Percentiles rank a stretch among this genome's conserved stretches.
These are phyloP conservation scores for Chlamydomonas asymmetrica DNA, from an alignment of 139 green algal species.

Conservation along the genomic window DNA sequence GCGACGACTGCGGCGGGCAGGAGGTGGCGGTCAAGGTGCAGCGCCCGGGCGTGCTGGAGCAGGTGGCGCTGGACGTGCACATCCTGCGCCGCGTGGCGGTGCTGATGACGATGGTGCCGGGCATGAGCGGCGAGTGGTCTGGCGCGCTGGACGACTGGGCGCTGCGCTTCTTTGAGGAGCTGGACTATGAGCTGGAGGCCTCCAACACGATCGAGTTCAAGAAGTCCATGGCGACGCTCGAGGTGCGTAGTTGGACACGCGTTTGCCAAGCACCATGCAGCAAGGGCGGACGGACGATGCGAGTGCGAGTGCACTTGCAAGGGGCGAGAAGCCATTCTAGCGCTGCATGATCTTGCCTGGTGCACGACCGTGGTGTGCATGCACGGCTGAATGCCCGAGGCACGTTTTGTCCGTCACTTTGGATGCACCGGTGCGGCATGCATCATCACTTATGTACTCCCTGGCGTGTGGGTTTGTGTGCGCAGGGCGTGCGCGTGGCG, in stretches of 20 bases:
- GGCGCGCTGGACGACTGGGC: conserved; percentile 85
- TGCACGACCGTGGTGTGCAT: no score
- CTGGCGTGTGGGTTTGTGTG: no score
- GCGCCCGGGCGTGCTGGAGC: conserved; percentile 83
- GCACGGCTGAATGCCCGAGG: neutral
- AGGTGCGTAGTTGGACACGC: no score
- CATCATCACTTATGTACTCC: no score
- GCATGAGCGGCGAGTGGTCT: conserved; percentile 58
- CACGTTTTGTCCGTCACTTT: neutral
- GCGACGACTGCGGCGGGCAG: conserved; percentile 39
- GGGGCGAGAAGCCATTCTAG: no score
- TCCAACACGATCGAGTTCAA: conserved; percentile 76
- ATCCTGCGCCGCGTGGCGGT: conserved; percentile 64
- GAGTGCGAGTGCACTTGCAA: no score
- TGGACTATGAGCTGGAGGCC: conserved; percentile 85
- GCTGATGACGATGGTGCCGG: conserved; percentile 45
- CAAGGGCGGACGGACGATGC: no score
- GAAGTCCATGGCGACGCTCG: conserved; percentile 49
- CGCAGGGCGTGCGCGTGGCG: no score
- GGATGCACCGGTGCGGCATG: no score
- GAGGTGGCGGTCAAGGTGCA: conserved; percentile 90
- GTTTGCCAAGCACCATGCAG: no score
- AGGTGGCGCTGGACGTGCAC: conserved; percentile 88
- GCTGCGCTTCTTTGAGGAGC: conserved; percentile 84
- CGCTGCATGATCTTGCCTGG: no score